Conservation (phyloP, 345 rosid species). For the Raphanus sativus region DNA sequence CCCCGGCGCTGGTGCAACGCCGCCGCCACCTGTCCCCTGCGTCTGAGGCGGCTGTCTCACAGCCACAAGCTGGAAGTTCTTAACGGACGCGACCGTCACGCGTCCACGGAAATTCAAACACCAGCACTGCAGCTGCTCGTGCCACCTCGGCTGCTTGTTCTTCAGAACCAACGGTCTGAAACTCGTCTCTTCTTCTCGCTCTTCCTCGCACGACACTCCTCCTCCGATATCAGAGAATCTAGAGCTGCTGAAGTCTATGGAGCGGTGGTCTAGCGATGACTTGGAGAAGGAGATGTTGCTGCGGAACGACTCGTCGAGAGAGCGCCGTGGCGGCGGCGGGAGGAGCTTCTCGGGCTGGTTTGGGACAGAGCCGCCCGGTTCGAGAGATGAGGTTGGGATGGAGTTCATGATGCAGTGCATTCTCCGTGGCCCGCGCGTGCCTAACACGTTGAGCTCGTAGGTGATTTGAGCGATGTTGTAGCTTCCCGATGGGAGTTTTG, state of each 20-base stretch:
- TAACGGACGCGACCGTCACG: slow-evolving; percentile 67
- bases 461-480: slow-evolving; percentile 58
- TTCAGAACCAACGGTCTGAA: slow-evolving; percentile 51
- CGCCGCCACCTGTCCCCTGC: slow-evolving; percentile 37
- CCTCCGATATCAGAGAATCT: slow-evolving; percentile 46
- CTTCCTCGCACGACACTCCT: slow-evolving; percentile 38
- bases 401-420: slow-evolving; percentile 71
- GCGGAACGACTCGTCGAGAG: slow-evolving; percentile 57
- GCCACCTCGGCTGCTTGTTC: slow-evolving; percentile 76
- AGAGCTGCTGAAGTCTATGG: slow-evolving; percentile 58
- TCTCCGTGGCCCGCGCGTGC: slow-evolving; percentile 63
- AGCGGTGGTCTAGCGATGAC: slow-evolving; percentile 50
- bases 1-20: slow-evolving; percentile 32
- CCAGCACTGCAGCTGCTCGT: slow-evolving; percentile 68
- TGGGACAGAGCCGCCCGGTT: slow-evolving; percentile 55
- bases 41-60: slow-evolving; percentile 46
- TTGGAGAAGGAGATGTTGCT: slow-evolving; percentile 56
- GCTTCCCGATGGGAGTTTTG: slow-evolving; percentile 64
- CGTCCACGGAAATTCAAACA: slow-evolving; percentile 66
- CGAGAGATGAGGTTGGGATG: slow-evolving; percentile 55
- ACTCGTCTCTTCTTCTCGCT: slow-evolving; percentile 47
- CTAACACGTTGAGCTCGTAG: slow-evolving; percentile 62
- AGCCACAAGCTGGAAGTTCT: slow-evolving; percentile 63
- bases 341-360: slow-evolving; percentile 56
- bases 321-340: slow-evolving; percentile 22